Conservation (phyloP, 2,329 filamentous ascomycete genomes). For the Trichoderma koningii region DNA sequence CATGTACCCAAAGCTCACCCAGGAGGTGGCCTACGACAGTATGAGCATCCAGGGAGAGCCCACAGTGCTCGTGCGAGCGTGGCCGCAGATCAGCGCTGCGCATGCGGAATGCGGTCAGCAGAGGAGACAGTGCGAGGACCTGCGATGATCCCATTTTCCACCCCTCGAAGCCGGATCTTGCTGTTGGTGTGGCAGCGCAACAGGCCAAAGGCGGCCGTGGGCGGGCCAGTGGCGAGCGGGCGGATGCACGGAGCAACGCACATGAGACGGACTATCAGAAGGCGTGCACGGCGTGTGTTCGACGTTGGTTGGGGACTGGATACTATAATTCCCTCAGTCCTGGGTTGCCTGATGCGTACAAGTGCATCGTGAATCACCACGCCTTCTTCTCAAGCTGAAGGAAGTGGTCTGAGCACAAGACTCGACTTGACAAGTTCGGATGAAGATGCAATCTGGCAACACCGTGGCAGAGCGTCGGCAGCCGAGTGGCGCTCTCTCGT, state of each 20-base stretch:
- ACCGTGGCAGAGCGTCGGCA: neutral
- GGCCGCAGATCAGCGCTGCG: neutral
- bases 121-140: neutral
- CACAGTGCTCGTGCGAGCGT: too few relatives aligned
- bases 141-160: neutral
- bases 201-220: slow-evolving; percentile 19
- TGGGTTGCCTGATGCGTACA: neutral
- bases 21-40: too few relatives aligned
- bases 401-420: neutral
- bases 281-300: neutral
- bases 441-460: neutral
- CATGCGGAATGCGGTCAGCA: neutral
- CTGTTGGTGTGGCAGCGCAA: slow-evolving; percentile 19
- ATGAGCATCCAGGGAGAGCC: neutral
- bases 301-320: neutral
- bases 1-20: too few relatives aligned
- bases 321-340: slow-evolving; percentile 16
- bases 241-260: slow-evolving; percentile 21
- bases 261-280: slow-evolving; percentile 7
- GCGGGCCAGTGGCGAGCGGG: slow-evolving; percentile 24
- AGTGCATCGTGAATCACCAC: neutral
- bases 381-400: neutral
- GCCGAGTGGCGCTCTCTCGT: slow-evolving; percentile 7
- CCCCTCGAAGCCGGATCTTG: neutral
- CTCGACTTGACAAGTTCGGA: neutral